A percentile compares a stretch with the other conserved stretches of the same genome.
Evolutionary conservation across 2,329 filamentous ascomycete species (phyloP).

Genomic region (Colletotrichum camelliae): DNA sequence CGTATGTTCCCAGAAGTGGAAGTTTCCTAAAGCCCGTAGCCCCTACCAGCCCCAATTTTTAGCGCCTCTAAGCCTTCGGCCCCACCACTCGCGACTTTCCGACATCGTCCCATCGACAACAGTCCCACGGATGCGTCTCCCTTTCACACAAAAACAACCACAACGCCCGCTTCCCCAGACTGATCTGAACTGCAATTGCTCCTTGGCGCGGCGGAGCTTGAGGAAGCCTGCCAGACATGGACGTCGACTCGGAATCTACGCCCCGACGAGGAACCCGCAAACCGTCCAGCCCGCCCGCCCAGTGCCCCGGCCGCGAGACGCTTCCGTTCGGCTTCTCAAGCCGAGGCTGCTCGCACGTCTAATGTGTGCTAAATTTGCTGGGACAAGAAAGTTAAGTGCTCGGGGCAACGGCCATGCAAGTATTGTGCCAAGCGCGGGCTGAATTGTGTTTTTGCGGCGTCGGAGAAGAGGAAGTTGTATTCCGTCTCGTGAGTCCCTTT

Average conservation of each 20-base stretch:
- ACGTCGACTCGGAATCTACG: background rate
- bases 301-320: background rate
- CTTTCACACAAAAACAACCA: background rate
- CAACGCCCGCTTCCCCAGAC: background rate
- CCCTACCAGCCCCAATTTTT: too few species aligned
- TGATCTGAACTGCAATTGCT: background rate
- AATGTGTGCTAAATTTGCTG: slow-evolving; percentile 7
- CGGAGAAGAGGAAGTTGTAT: slow-evolving; percentile 12
- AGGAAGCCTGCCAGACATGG: background rate
- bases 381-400: slow-evolving; percentile 19
- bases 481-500: slow-evolving; percentile 6
- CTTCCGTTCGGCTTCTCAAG: slow-evolving; percentile 7
- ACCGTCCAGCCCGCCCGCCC: background rate
- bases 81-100: background rate
- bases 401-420: slow-evolving; percentile 7
- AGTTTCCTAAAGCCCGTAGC: background rate
- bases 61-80: background rate
- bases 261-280: background rate
- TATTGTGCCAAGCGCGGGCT: slow-evolving; percentile 11
- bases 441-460: background rate
- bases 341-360: slow-evolving; percentile 2
- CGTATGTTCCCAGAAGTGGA: background rate
- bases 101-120: background rate
- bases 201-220: background rate
- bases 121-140: slow-evolving; percentile 1